These are phyloP conservation scores for Trichoderma sp. DNA, from an alignment of 2,329 filamentous ascomycete genomes.

Conservation along the genomic window DNA sequence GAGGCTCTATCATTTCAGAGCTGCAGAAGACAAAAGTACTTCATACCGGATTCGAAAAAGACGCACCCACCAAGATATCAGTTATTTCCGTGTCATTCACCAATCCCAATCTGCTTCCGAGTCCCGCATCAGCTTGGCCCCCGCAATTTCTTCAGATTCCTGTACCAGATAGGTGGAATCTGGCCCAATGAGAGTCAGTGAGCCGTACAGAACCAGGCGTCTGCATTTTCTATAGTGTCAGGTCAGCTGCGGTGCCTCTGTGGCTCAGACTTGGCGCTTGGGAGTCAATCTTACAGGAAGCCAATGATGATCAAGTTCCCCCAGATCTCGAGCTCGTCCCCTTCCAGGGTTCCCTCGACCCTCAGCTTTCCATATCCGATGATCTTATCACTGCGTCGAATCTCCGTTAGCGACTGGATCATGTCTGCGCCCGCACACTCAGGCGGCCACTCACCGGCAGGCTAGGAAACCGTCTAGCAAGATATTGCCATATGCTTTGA, in stretches of 20 bases:
- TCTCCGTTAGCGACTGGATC: constrained; percentile 1
- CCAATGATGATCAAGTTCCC: constrained; percentile 52
- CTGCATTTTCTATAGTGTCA: constrained; percentile 44
- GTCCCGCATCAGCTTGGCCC: constrained; percentile 48
- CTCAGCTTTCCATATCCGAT: constrained; percentile 53
- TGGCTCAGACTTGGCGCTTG: neutral
- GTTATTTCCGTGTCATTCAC: constrained; percentile 27
- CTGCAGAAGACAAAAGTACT: neutral
- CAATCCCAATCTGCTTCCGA: constrained; percentile 49
- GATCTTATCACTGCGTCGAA: constrained; percentile 46
- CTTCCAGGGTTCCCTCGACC: constrained; percentile 49
- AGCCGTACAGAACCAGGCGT: constrained; percentile 50
- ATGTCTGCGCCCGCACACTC: constrained; percentile 7
- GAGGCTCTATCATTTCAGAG: neutral
- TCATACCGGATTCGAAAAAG: neutral
- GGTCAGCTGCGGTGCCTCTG: neutral
- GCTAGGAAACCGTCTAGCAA: constrained; percentile 46
- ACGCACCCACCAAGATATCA: neutral
- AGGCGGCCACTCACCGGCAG: constrained; percentile 42
- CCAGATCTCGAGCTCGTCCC: constrained; percentile 51
- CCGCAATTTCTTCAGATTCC: constrained; percentile 49
- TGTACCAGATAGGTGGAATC: constrained; percentile 50
- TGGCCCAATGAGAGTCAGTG: constrained; percentile 51
- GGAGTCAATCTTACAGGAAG: constrained; percentile 44
- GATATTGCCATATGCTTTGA: constrained; percentile 54